phyloP scores from a whole-genome alignment of 768 basidiomycete genomes.

The Russula dissimulans region DNA sequence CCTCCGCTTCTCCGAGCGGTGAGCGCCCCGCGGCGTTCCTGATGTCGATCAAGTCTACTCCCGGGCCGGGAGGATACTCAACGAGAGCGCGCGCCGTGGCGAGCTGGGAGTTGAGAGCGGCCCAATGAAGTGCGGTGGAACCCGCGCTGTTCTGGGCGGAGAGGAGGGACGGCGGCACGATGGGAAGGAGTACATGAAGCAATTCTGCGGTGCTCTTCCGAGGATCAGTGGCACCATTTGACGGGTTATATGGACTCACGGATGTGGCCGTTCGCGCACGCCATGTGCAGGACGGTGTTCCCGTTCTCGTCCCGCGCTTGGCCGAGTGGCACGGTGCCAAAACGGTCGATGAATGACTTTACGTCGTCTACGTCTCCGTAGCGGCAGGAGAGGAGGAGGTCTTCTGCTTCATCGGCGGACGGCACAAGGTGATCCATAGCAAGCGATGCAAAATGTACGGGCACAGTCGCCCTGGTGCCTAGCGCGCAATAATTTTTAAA shows the following conservation, averaged over 20 bases:
- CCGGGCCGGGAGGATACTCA: slow-evolving; percentile 44
- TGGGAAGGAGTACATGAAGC: slow-evolving; percentile 56
- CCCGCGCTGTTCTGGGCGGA: slow-evolving; percentile 55
- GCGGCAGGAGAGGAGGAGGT: slow-evolving; percentile 73
- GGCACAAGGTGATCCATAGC: slow-evolving; percentile 17
- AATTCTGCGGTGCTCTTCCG: slow-evolving; percentile 54
- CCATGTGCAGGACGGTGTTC: slow-evolving; percentile 82
- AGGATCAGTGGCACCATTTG: slow-evolving; percentile 29
- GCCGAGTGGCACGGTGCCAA: slow-evolving; percentile 41
- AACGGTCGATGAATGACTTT: slow-evolving; percentile 50
- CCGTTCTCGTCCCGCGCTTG: slow-evolving; percentile 61
- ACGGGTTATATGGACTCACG: slow-evolving; percentile 38
- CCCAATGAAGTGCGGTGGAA: slow-evolving; percentile 91
- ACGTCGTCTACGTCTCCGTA: slow-evolving; percentile 85
- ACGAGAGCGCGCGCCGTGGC: slow-evolving; percentile 50
- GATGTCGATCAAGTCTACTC: slow-evolving; percentile 61
- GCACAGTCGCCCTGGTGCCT: too few species aligned
- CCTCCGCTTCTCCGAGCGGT: slow-evolving; percentile 75
- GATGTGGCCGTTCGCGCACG: slow-evolving; percentile 78
- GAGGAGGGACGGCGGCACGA: slow-evolving; percentile 44
- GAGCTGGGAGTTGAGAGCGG: slow-evolving; percentile 75
- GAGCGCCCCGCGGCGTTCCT: slow-evolving; percentile 67
- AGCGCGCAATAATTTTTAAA: neutral
- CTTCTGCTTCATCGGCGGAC: slow-evolving; percentile 45
- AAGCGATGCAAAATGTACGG: too few species aligned